phyloP scores from a whole-genome alignment of 371 early-diverging fungal species.

The Apophysomyces ossiformis region DNA sequence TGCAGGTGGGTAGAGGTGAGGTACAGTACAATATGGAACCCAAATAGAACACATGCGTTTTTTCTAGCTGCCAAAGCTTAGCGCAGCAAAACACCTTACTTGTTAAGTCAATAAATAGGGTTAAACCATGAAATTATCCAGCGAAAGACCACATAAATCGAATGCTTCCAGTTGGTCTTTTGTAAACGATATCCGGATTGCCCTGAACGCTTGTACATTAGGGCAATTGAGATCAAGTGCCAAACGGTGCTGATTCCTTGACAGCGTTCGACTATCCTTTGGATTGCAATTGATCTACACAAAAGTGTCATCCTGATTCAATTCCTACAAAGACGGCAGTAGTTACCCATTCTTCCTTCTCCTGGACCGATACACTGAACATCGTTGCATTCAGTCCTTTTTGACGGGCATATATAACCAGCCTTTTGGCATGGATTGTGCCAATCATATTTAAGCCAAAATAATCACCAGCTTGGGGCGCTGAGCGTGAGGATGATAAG shows the following conservation, averaged over 20 bases:
- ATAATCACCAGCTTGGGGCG: slow-evolving; percentile 45
- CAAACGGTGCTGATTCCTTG: neutral
- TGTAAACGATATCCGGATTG: slow-evolving; percentile 11
- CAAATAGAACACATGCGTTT: too few relatives aligned
- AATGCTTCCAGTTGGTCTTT: slow-evolving; percentile 12
- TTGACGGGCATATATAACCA: slow-evolving; percentile 26
- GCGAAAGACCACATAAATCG: slow-evolving; percentile 11
- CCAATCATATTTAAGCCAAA: slow-evolving; percentile 58
- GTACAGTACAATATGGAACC: too few relatives aligned
- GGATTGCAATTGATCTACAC: neutral
- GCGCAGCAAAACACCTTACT: neutral
- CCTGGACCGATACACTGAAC: neutral
- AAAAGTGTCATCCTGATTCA: neutral
- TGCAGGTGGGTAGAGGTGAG: too few relatives aligned
- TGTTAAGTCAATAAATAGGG: slow-evolving; percentile 14
- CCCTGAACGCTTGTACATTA: slow-evolving; percentile 10
- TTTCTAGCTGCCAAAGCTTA: too few relatives aligned
- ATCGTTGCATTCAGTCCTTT: neutral
- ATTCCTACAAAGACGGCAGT: neutral
- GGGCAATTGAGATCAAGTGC: slow-evolving; percentile 11
- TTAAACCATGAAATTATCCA: slow-evolving; percentile 12
- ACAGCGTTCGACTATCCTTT: neutral
- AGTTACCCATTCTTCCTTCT: neutral
- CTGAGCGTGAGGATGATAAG: neutral
- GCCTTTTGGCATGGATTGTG: slow-evolving; percentile 37